Evolutionary conservation across 345 rosid genomes (phyloP).

Genomic region (Arabidopsis suecica): DNA sequence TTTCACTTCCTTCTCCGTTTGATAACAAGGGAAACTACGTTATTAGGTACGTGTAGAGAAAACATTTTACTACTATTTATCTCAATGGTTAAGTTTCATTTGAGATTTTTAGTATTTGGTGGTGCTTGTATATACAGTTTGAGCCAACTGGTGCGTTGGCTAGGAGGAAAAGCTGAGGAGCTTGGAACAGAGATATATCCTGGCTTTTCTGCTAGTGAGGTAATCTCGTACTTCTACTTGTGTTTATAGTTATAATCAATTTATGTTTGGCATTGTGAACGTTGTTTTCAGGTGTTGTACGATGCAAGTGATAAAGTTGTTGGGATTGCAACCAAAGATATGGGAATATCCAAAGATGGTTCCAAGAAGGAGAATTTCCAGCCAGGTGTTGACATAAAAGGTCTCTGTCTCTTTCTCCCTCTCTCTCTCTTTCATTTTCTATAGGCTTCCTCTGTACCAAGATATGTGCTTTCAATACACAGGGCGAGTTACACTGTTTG

Average conservation of each 20-base stretch:
- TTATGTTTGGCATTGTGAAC: slow-evolving; percentile 26
- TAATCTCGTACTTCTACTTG: slow-evolving; percentile 34
- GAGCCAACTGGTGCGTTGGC: slow-evolving; percentile 88
- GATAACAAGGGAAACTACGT: slow-evolving; percentile 89
- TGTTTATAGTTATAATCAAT: slow-evolving; percentile 6
- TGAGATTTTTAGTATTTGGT: slow-evolving; percentile 24
- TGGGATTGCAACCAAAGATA: slow-evolving; percentile 93
- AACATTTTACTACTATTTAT: background rate
- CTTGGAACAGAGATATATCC: slow-evolving; percentile 96
- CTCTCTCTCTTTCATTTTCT: background rate
- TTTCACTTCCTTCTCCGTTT: slow-evolving; percentile 89
- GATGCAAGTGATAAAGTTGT: slow-evolving; percentile 66
- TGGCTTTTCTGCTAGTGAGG: slow-evolving; percentile 96
- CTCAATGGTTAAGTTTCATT: background rate
- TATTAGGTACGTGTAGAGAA: slow-evolving; percentile 60
- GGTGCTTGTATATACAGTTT: slow-evolving; percentile 55
- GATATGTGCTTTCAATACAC: slow-evolving; percentile 41
- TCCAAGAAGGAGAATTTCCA: slow-evolving; percentile 86
- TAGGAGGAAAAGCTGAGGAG: slow-evolving; percentile 95
- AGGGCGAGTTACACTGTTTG: slow-evolving; percentile 80
- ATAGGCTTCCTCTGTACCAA: slow-evolving; percentile 13
- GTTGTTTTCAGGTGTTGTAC: slow-evolving; percentile 65
- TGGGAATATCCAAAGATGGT: slow-evolving; percentile 96
- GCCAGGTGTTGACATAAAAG: slow-evolving; percentile 82
- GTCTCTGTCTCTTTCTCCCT: slow-evolving; percentile 48